Evolutionary conservation across 1,284 basidiomycete genomes (phyloP).

Genomic region (Dichomitus squalens): DNA sequence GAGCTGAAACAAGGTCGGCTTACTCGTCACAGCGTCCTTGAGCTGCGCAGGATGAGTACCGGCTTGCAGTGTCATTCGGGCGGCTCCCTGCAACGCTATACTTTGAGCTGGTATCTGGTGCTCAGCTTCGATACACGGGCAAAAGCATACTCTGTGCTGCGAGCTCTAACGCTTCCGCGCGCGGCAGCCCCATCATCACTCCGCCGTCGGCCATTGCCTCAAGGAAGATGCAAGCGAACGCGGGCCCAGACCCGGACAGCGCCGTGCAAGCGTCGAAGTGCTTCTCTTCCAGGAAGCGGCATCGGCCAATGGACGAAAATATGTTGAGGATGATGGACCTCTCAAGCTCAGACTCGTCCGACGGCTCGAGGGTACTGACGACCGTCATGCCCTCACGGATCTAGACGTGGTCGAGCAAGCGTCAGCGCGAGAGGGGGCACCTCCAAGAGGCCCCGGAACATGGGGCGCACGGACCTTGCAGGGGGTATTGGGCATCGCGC

Average conservation of each 20-base stretch:
- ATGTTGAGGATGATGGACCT: constrained; percentile 86
- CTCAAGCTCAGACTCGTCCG: constrained; percentile 56
- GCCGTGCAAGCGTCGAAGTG: constrained; percentile 99
- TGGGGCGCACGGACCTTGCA: constrained; percentile 75
- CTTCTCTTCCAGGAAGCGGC: constrained; percentile 94
- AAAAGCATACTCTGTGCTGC: constrained; percentile 87
- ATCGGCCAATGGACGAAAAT: constrained; percentile 93
- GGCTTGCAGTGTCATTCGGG: constrained; percentile 91
- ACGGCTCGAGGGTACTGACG: constrained; percentile 69
- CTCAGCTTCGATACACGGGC: not conserved
- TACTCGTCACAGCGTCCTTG: constrained; percentile 97
- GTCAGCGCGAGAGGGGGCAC: not conserved
- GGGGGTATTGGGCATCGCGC: constrained; percentile 99
- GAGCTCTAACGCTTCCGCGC: constrained; percentile 91
- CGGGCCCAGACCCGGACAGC: constrained; percentile 93
- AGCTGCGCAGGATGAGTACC: constrained; percentile 94
- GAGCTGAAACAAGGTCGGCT: constrained; percentile 33
- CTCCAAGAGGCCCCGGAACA: not conserved
- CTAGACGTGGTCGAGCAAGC: constrained; percentile 41
- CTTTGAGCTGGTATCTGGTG: not conserved
- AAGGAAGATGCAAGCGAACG: constrained; percentile 95
- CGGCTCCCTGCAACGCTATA: constrained; percentile 93
- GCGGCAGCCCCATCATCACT: constrained; percentile 99
- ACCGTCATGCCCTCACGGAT: constrained; percentile 98
- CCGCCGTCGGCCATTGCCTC: constrained; percentile 99